A percentile compares a stretch with the other conserved stretches of the same genome.
Evolutionary conservation across 495 filamentous ascomycete species (phyloP).

Genomic region (Niebla homalea): DNA sequence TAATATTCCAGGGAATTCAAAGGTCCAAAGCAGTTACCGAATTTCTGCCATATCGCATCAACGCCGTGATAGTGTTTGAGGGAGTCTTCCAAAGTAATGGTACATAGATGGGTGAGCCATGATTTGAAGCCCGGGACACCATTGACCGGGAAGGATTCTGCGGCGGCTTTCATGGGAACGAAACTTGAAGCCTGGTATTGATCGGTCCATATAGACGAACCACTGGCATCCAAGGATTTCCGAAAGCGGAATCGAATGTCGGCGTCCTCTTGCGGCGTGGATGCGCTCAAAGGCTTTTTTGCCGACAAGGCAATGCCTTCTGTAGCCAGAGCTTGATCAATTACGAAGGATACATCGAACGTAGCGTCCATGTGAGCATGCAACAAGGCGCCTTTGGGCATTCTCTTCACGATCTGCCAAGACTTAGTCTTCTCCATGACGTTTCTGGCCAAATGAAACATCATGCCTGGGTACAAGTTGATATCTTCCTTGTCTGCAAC

Average conservation of each 20-base stretch:
- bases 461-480: conserved; percentile 69
- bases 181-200: conserved; percentile 43
- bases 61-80: conserved; percentile 70
- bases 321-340: conserved; percentile 56
- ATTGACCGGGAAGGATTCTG: conserved; percentile 56
- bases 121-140: conserved; percentile 55
- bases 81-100: conserved; percentile 55
- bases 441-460: conserved; percentile 68
- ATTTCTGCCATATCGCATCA: conserved; percentile 68
- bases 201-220: conserved; percentile 44
- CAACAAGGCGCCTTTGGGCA: conserved; percentile 86
- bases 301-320: conserved; percentile 61
- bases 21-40: conserved; percentile 53
- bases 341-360: conserved; percentile 70
- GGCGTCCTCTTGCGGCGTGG: conserved; percentile 32
- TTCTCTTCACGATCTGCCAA: conserved; percentile 68
- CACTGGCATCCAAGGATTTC: conserved; percentile 14
- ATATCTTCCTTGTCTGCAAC: conserved; percentile 32
- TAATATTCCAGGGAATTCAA: conserved; percentile 67
- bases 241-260: conserved; percentile 43
- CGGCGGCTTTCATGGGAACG: conserved; percentile 49
- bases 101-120: conserved; percentile 67
- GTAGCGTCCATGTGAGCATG: conserved; percentile 85
- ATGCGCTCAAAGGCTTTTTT: conserved; percentile 35
- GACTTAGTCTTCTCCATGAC: conserved; percentile 69